phyloP scores from a whole-genome alignment of 2,329 filamentous ascomycete genomes.

The Fusarium buxicola region DNA sequence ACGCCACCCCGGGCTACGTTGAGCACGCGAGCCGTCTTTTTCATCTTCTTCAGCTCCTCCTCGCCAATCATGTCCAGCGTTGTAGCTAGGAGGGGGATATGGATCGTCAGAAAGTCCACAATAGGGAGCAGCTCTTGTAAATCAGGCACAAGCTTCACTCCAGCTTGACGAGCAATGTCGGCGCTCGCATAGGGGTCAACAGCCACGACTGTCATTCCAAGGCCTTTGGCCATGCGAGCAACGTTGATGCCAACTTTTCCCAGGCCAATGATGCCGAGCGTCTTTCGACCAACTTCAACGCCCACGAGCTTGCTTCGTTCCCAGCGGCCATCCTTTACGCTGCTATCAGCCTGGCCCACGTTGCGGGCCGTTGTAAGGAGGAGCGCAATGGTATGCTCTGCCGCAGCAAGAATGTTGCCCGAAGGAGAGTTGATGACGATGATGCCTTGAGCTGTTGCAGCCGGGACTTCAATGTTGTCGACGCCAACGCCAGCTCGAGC shows the following conservation, averaged over 20 bases:
- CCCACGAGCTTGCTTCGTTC: slow-evolving; percentile 80
- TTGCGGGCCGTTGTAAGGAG: slow-evolving; percentile 81
- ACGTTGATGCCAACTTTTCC: slow-evolving; percentile 88
- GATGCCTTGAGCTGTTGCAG: slow-evolving; percentile 78
- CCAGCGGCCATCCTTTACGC: slow-evolving; percentile 78
- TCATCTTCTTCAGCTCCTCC: slow-evolving; percentile 76
- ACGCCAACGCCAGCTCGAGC: slow-evolving; percentile 85
- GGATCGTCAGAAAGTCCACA: slow-evolving; percentile 83
- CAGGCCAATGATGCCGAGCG: slow-evolving; percentile 79
- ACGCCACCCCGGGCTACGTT: slow-evolving; percentile 86
- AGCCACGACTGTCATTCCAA: slow-evolving; percentile 81
- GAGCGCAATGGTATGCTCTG: slow-evolving; percentile 81
- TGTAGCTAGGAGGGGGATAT: slow-evolving; percentile 82
- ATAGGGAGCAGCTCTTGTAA: slow-evolving; percentile 70
- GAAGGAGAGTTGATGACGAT: slow-evolving; percentile 84
- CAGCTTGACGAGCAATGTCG: slow-evolving; percentile 75
- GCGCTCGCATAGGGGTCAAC: slow-evolving; percentile 82
- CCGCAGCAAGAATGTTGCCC: slow-evolving; percentile 84
- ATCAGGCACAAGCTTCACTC: slow-evolving; percentile 70
- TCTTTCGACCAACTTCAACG: slow-evolving; percentile 82
- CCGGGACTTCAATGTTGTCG: slow-evolving; percentile 82
- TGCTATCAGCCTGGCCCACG: slow-evolving; percentile 75
- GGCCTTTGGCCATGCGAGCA: slow-evolving; percentile 79
- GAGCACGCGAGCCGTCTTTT: slow-evolving; percentile 76
- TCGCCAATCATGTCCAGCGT: slow-evolving; percentile 80